Base-by-base conservation (phyloP, 2,329 filamentous ascomycete genomes). In the Exophiala mesophila region DNA sequence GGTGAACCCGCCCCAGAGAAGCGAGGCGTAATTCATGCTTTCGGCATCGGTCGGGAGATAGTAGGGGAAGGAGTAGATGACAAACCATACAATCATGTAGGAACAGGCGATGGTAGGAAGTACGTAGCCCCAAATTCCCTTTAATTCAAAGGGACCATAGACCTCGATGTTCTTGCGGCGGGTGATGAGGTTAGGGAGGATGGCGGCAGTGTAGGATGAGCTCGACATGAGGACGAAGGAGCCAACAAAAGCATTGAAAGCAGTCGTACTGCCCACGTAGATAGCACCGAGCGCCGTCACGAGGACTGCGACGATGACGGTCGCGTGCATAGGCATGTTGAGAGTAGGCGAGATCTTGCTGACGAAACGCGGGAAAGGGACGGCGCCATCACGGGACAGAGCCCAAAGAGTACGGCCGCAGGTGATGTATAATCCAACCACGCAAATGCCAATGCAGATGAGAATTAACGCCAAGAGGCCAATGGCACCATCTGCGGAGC, bases 321-420 rank as follows among this genome's bases (percentile, higher is more conserved):
- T 79, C 0, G 78, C 73, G 49, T 76, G 74, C 49, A 77, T 70
- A 0, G 78, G 78, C 42, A 72, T 74, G 9, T 69, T 63, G 49
- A 68, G 68, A 1, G 53, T 60, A 0, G 63, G 50, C 57, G 64
- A 54, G 55, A 86, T 68, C 2, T 63, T 55, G 3, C 68, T 65
- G 29, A 80, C 61, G 53, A 64, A 72, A 2, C 47, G 43, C 2
- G 66, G 61, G 55, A 74, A 79, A 0, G 78, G 78, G 0, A 73
- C 73, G 1, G 78, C 78, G 26, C 70, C 63, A 53, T 81, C 76
- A 7, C 78, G 70, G 0, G 75, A 73, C 0, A 82, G 68, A 3
- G 75, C 77, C 78, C 78, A 83, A 3, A 82, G 67, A 48, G 76
- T 78, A 7, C 80, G 73, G 7, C 78, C 76, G 1, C 70, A 67